Evolutionary conservation across 768 basidiomycete species (phyloP), one percentile per base, ranked within the genome.

Genomic region (Suillus luteus): DNA sequence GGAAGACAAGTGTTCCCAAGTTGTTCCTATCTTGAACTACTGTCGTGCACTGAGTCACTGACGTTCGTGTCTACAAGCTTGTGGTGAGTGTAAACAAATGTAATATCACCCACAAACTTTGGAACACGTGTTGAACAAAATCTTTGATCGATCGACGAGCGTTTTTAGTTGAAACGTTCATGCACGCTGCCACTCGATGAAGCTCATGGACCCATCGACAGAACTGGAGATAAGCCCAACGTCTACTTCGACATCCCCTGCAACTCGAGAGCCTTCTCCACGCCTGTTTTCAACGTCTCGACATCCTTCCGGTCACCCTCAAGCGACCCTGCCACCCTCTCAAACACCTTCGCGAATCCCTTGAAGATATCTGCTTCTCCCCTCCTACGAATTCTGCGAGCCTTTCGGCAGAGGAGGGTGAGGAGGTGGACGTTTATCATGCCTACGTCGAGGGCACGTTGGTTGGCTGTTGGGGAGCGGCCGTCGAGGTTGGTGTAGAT

Each of bases 401-500:
- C 70, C 87, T 86, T 59, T 83, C 75, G 52, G 31, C 8, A 72
- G 72, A 58, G 17, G 48, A 82, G 74, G 4, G 78, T 75, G 1
- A 65, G 27, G 61, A n/a, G n/a, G n/a, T 77, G 66, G 0, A 76
- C 74, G 63, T 79, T 75, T 38, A 71, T 65, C 81, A 86, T 82
- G n/a, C 83, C 83, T 7, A 83, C 82, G 17, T 80, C 80, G 17
- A 64, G 63, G 0, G 85, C 84, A 19, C 83, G 78, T 64, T 72
- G 70, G 12, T 77, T 73, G 11, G 84, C 81, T 31, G 77, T 76
- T 40, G 78, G 74, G 5, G 84, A 85, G 46, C 85, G 81, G 31
- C 80, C 80, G 46, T 81, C 79, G 43, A 86, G 77, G 67, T 78
- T 81, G 1, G 86, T 86, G 62, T 85, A 78, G 27, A 85, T 83